Conservation (phyloP, 441 rosid genomes). For the Erysimum cheiri region DNA sequence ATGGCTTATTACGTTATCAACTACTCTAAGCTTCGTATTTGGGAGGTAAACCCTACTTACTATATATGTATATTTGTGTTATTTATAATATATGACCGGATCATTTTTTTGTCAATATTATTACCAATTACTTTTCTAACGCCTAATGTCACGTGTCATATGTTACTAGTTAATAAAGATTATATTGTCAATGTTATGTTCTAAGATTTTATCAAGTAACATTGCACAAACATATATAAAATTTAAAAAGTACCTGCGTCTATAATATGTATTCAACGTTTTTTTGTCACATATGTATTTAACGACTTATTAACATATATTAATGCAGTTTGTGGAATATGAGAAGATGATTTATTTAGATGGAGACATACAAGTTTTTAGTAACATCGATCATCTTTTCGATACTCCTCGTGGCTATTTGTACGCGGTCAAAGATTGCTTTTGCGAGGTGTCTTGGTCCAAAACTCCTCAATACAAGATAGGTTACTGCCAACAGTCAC, state of each 20-base stretch:
- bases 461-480: slow-evolving; percentile 60
- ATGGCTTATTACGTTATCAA: slow-evolving; percentile 84
- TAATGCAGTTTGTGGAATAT: slow-evolving; percentile 73
- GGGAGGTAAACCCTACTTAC: slow-evolving; percentile 61
- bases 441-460: slow-evolving; percentile 71
- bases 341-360: slow-evolving; percentile 82
- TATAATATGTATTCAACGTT: neutral
- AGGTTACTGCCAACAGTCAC: slow-evolving; percentile 83
- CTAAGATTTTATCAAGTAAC: neutral
- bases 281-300: neutral
- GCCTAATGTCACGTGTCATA: neutral
- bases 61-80: neutral
- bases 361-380: slow-evolving; percentile 84
- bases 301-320: neutral
- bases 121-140: neutral
- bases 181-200: neutral
- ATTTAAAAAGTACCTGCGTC: neutral
- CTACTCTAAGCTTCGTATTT: slow-evolving; percentile 85
- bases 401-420: slow-evolving; percentile 58
- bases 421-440: slow-evolving; percentile 81
- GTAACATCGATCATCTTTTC: slow-evolving; percentile 73
- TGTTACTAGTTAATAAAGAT: neutral
- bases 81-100: neutral
- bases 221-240: neutral
- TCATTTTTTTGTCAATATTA: neutral